Evolutionary conservation across 1,284 basidiomycete genomes (phyloP), one percentile per base, ranked within the genome.

Genomic region (Coniferiporia weirii): DNA sequence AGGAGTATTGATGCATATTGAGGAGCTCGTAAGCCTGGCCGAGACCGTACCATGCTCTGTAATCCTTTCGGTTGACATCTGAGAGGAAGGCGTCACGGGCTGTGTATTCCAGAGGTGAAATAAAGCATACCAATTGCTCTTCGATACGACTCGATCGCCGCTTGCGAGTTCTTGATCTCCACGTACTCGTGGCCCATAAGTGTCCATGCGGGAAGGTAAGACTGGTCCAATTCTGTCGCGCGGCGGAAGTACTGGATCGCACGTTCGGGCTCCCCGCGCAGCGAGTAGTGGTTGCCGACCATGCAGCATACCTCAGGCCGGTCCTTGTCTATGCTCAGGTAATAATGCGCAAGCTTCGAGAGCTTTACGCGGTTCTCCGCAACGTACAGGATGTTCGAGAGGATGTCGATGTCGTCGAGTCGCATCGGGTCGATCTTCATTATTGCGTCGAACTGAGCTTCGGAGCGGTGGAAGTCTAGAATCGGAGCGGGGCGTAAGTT

Each of bases 101-200:
- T 46, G 47, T 44, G 38, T 22, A n/a, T 17, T 32, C 27, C 19
- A 7, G 55, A 35, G 35, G 32, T 13, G 46, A 48, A 50, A 36
- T 36, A 38, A 27, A 27, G 74, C 89, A 61, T 71, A 94, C 94
- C 93, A 61, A 98, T 87, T 57, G 96, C 97, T 68, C 94, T 83
- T 52, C 97, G 83, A 74, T 99, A 99, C 32, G 95, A 93, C 73
- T 98, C 97, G 57, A 98, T 96, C 1, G 97, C 97, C 1, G 97
- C 96, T 77, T 98, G 95, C 15, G 93, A 93, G 73, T 99, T 99
- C 74, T 98, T 98, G 82, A 98, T 86, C 75, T 99, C 97, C 57
- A 99, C 90, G 69, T 94, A 99, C 72, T 98, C 97, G 72, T 99
- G 97, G 0, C 97, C 97, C 88, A 99, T 94, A 63, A 99, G 73